phyloP scores from a whole-genome alignment of 2,329 filamentous ascomycete species.

The Bipolaris bicolor region DNA sequence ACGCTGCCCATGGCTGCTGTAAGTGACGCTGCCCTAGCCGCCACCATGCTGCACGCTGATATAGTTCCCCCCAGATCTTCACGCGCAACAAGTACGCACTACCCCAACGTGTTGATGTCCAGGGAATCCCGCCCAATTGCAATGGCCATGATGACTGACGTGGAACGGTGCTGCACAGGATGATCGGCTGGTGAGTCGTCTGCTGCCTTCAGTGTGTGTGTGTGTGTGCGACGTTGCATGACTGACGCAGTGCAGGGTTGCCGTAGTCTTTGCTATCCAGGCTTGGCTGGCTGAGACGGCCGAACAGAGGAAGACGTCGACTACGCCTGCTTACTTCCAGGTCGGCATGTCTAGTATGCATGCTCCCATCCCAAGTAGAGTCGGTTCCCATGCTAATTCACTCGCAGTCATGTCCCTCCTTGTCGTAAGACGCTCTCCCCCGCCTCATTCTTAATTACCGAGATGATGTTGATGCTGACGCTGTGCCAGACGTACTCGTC shows the following conservation, averaged over 20 bases:
- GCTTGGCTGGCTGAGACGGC: constrained; percentile 78
- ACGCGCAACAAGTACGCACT: constrained; percentile 77
- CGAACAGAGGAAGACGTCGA: constrained; percentile 66
- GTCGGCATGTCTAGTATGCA: constrained; percentile 80
- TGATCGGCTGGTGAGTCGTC: constrained; percentile 65
- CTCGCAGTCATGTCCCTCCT: constrained; percentile 52
- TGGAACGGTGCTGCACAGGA: constrained; percentile 50
- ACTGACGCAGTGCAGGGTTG: constrained; percentile 60
- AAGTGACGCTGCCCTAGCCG: constrained; percentile 43
- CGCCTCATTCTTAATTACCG: not conserved
- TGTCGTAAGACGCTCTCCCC: constrained; percentile 48
- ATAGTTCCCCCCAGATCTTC: constrained; percentile 68
- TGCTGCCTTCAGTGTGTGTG: constrained; percentile 1
- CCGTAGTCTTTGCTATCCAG: constrained; percentile 76
- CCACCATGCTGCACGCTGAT: constrained; percentile 36
- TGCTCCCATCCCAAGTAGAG: not conserved
- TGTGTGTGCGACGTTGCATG: constrained; percentile 9
- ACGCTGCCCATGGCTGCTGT: constrained; percentile 92
- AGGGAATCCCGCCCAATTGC: constrained; percentile 7
- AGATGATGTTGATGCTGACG: constrained; percentile 14
- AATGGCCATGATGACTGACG: constrained; percentile 23
- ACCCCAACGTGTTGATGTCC: constrained; percentile 7
- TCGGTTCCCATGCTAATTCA: constrained; percentile 15
- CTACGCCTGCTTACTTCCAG: constrained; percentile 75
- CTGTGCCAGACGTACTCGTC: constrained; percentile 62